Evolutionary conservation across 208 protist species (phyloP), one percentile per base, ranked within the genome.

Genomic region (Leishmania tarentolae): DNA sequence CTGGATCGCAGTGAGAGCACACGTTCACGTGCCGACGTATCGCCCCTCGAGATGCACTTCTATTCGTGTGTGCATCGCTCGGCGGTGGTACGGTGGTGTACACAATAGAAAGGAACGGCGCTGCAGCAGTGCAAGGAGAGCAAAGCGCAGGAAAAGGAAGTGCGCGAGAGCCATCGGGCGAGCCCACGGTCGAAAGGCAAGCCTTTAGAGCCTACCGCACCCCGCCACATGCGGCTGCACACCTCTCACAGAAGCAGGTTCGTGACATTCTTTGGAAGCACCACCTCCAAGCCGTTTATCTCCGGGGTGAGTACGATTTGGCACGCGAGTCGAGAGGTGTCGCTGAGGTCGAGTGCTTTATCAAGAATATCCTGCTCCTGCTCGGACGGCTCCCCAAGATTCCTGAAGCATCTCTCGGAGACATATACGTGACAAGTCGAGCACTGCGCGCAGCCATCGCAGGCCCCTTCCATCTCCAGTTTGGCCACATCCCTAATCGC

Each of bases 371-470:
- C 95, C 85, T 87, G 70, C 76, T 98, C 95, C 28, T 98, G 92
- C 66, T 99, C 98, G 0, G 92, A 79, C 6, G 80, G 76, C 76
- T 88, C 80, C 7, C 75, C 78, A 11, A 99, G 75, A 65, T 94
- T 95, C 75, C 97, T 88, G 78, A 92, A 99, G 75, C 81, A 85
- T 68, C 90, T 86, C 71, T 87, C 75, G 53, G 97, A 87, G 44
- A 99, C 70, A 74, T 98, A 93, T 17, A 99, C 95, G 76, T 99
- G 98, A 83, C 98, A 99, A 8, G 98, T 99, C 52, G 91, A 96
- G 82, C 98, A 99, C 76, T 98, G 94, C 69, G 95, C 90, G 59
- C 95, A 98, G 42, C 93, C 93, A 53, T 99, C 98, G 81, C 97
- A 99, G 24, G 98, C 96, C 2, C 94, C 97, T 56, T 99, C 97